Evolutionary conservation across 352 stramenopile genomes (phyloP).

Genomic region (Globisporangium paroecandrum): DNA sequence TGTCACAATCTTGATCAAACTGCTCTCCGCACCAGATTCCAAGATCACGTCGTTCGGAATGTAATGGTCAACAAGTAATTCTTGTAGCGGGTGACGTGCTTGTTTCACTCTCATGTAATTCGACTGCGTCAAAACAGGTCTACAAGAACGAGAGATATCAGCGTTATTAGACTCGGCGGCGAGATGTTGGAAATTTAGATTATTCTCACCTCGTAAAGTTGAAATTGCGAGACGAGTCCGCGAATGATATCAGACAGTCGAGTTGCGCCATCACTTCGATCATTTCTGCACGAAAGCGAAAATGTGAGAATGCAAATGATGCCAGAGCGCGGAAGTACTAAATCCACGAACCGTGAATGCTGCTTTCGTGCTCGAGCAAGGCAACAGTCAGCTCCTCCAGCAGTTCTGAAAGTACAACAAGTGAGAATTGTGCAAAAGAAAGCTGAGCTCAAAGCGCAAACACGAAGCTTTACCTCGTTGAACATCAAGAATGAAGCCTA

Average conservation of each 20-base stretch:
- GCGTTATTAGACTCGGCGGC: neutral
- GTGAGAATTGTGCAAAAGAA: neutral
- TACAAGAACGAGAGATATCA: slow-evolving; percentile 7
- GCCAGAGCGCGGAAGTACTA: neutral
- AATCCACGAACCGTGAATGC: slow-evolving; percentile 46
- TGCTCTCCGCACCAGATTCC: slow-evolving; percentile 19
- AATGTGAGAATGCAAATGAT: neutral
- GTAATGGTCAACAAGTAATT: slow-evolving; percentile 78
- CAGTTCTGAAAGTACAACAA: slow-evolving; percentile 36
- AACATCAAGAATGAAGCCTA: slow-evolving; percentile 78
- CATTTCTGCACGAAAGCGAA: slow-evolving; percentile 48
- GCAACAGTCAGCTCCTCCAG: slow-evolving; percentile 72
- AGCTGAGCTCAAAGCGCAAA: neutral
- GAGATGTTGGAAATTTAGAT: neutral
- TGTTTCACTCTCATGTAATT: slow-evolving; percentile 52
- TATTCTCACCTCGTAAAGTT: slow-evolving; percentile 62
- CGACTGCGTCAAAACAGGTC: slow-evolving; percentile 44
- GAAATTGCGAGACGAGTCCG: slow-evolving; percentile 58
- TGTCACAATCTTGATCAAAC: slow-evolving; percentile 67
- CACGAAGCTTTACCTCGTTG: slow-evolving; percentile 50
- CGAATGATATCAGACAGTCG: slow-evolving; percentile 72
- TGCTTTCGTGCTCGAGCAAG: slow-evolving; percentile 66
- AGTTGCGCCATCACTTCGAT: slow-evolving; percentile 58
- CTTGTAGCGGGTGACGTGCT: slow-evolving; percentile 78
- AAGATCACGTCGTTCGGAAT: slow-evolving; percentile 78